Evolutionary conservation across 139 green algal genomes (phyloP).

Genomic region (Yamagishiella unicocca): DNA sequence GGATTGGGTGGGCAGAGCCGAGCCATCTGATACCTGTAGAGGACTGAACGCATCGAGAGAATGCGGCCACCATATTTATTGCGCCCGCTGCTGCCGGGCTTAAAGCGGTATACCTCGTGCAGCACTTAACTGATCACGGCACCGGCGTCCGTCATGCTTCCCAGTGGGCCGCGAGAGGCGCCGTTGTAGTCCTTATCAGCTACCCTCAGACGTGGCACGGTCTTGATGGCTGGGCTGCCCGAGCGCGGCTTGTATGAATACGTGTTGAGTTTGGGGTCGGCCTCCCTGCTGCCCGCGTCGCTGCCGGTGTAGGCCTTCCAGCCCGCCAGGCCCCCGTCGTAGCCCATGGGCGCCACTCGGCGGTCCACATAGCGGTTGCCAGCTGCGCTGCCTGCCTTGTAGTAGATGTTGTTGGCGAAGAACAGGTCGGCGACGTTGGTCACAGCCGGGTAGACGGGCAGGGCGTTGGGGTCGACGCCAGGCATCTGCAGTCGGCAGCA

Average conservation of each 20-base stretch:
- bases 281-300: conserved; percentile 18
- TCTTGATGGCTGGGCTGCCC: not conserved
- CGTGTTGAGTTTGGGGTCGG: not conserved
- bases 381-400: not conserved
- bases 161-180: not conserved
- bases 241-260: not conserved
- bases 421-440: not conserved
- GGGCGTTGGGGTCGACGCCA: conserved; percentile 12
- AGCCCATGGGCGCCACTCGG: not conserved
- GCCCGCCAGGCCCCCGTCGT: conserved; percentile 25
- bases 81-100: too few species aligned
- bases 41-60: too few species aligned
- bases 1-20: too few species aligned
- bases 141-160: conserved; percentile 18
- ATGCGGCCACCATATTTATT: too few species aligned
- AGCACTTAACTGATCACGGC: not conserved
- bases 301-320: conserved; percentile 16
- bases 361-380: conserved; percentile 31
- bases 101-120: too few species aligned
- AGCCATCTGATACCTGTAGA: too few species aligned
- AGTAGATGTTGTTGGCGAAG: conserved; percentile 47
- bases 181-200: conserved; percentile 8
- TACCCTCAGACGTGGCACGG: not conserved
- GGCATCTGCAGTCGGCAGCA: not conserved
- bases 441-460: conserved; percentile 30